These are phyloP conservation scores for Cyclotella choctawhatcheeana DNA, from an alignment of 108 stramenopile genomes.

Conservation along the genomic window DNA sequence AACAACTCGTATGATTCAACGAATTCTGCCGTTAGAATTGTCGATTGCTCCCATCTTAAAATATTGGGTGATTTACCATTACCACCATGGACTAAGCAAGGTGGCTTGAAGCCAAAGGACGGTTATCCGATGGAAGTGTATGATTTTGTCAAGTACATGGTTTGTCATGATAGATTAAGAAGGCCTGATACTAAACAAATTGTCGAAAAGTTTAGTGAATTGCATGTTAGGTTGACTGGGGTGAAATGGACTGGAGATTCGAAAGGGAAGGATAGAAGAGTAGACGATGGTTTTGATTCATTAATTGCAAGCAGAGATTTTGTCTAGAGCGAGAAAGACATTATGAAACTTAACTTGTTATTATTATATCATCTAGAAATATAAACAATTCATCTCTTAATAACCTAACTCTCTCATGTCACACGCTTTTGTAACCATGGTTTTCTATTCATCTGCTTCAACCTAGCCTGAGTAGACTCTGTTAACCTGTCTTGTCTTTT, in stretches of 20 bases:
- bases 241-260: conserved; percentile 22
- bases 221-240: conserved; percentile 30
- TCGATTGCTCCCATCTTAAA: conserved; percentile 72
- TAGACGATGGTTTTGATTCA: conserved; percentile 21
- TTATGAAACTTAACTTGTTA: neutral
- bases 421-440: conserved; percentile 81
- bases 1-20: conserved; percentile 1
- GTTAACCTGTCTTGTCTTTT: conserved; percentile 65
- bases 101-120: conserved; percentile 9
- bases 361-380: neutral
- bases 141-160: conserved; percentile 44
- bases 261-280: neutral
- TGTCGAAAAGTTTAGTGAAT: conserved; percentile 21
- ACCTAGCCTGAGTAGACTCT: conserved; percentile 72
- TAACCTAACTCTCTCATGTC: too few relatives aligned
- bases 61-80: conserved; percentile 56
- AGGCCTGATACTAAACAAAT: conserved; percentile 42
- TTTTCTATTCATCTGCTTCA: conserved; percentile 90
- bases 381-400: neutral
- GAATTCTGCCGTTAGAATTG: conserved; percentile 42
- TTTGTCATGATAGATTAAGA: conserved; percentile 34
- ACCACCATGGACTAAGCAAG: conserved; percentile 24
- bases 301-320: conserved; percentile 16
- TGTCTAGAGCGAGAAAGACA: too few relatives aligned
- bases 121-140: conserved; percentile 42